Percentiles rank a stretch among this genome's conserved stretches.
Conservation (phyloP, 1,284 basidiomycete genomes). For the Heimioporus retisporus region DNA sequence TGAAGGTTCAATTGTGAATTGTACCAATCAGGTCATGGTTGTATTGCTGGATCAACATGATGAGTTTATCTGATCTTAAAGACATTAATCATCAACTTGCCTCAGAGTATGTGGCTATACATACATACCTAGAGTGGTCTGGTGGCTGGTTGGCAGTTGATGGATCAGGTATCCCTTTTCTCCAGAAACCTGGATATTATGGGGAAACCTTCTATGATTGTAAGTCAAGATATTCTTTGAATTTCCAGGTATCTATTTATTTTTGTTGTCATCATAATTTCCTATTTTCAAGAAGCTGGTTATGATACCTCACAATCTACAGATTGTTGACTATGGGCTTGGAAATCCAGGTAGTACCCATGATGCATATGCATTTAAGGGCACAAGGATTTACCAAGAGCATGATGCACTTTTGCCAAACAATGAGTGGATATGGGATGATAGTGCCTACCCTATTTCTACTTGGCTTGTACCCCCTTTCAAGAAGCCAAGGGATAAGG, state of each 20-base stretch:
- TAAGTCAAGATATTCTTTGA: conserved; percentile 1
- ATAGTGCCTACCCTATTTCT: conserved; percentile 6
- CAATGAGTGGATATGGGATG: conserved; percentile 26
- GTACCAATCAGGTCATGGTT: conserved; percentile 8
- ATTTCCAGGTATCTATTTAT: not conserved
- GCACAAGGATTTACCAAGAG: conserved; percentile 13
- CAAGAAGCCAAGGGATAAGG: conserved; percentile 6
- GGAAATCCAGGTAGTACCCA: conserved; percentile 25
- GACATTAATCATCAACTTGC: no score
- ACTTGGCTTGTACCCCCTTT: conserved; percentile 19
- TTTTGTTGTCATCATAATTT: not conserved
- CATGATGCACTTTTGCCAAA: conserved; percentile 3
- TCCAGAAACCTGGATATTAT: not conserved
- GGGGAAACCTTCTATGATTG: not conserved
- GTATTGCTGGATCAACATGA: conserved; percentile 13
- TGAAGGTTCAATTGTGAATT: conserved; percentile 15
- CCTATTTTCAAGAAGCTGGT: not conserved
- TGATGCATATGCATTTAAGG: conserved; percentile 25
- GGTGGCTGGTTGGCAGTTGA: not conserved
- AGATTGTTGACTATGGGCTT: conserved; percentile 26
- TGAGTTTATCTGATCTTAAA: not conserved
- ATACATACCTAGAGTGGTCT: not conserved
- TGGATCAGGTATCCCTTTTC: not conserved
- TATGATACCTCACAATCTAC: conserved; percentile 14
- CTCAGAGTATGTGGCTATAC: no score